A percentile compares a stretch with the other conserved stretches of the same genome.
These are phyloP conservation scores for Nitzschia palea DNA, from an alignment of 108 stramenopile genomes.

Conservation along the genomic window DNA sequence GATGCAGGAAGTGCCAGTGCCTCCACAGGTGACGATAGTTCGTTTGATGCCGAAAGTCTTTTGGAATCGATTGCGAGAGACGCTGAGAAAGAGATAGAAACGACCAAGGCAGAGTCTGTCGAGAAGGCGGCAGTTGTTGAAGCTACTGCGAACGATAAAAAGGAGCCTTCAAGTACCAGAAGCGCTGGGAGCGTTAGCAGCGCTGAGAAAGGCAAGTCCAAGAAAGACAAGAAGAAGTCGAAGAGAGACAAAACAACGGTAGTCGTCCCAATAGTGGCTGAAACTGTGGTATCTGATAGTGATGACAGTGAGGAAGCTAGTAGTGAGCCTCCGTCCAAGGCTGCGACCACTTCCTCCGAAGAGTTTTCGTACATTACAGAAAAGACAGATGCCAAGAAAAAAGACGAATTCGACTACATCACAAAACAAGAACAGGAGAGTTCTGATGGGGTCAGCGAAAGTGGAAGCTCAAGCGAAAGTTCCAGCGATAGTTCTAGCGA, in stretches of 20 bases:
- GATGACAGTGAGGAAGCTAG: background rate
- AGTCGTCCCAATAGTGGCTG: background rate
- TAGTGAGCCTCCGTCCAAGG: background rate
- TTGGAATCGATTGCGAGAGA: constrained; percentile 26
- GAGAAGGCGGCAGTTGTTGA: constrained; percentile 3
- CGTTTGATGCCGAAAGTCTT: constrained; percentile 35
- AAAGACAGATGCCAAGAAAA: background rate
- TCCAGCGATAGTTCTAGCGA: constrained; percentile 6
- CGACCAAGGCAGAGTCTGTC: constrained; percentile 1
- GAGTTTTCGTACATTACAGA: constrained; percentile 13
- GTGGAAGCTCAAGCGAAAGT: background rate
- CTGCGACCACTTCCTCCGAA: background rate
- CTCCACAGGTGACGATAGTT: constrained; percentile 18
- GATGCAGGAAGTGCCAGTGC: background rate
- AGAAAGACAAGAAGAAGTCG: background rate
- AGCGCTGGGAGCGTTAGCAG: background rate
- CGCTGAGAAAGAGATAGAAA: constrained; percentile 17
- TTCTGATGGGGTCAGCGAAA: background rate
- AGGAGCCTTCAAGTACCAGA: background rate
- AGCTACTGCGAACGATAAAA: background rate
- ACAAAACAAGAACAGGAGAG: background rate
- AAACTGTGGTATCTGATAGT: background rate
- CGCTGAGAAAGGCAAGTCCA: constrained; percentile 9
- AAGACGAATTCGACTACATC: constrained; percentile 15
- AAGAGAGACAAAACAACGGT: background rate